Evolutionary conservation across 352 stramenopile genomes (phyloP), one percentile per base, ranked within the genome.

Genomic region (Bremia lactucae): DNA sequence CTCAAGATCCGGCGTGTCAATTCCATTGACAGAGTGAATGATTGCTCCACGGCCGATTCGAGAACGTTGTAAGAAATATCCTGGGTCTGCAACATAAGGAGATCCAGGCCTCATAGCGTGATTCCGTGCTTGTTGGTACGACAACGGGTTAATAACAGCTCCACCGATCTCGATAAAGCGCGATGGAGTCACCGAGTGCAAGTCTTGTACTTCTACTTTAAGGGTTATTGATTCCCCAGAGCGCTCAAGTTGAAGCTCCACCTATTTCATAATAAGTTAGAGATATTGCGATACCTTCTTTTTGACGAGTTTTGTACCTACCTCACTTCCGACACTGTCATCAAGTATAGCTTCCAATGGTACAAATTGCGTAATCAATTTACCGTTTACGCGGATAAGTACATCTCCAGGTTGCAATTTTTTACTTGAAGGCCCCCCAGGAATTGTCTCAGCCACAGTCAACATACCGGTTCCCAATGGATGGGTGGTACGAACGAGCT

Each of bases 351-450:
- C 59, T 42, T 96, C 88, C 4, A 95, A 44, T 15, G 83, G 74
- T 10, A 95, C 73, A 45, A 97, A 97, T 0, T 79, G 68, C 7
- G 87, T 94, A 29, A 95, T 62, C 13, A 86, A 49, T 11, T 86
- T 18, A 5, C 71, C 81, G 31, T 94, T 94, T 9, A 95, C 64
- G 10, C 72, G 64, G 7, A 96, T 58, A 11, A 97, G 62, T 4
- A 96, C 76, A 53, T 97, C 88, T 2, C 88, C 88, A n/a, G 78
- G 71, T 46, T 93, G 72, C 6, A 97, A 53, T 21, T 88, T 83
- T 13, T 66, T 73, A 36, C 77, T 76, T 1, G 72, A 86, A 8
- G 83, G 71, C 1, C 86, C 84, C 6, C 68, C 62, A 3, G 83
- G 83, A 19, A 96, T 72, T 0, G 83, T 89, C 63, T 95, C 76